A percentile compares a stretch with the other conserved stretches of the same genome.
Evolutionary conservation across 2,329 filamentous ascomycete genomes (phyloP).

Genomic region (Gremmenia infestans): DNA sequence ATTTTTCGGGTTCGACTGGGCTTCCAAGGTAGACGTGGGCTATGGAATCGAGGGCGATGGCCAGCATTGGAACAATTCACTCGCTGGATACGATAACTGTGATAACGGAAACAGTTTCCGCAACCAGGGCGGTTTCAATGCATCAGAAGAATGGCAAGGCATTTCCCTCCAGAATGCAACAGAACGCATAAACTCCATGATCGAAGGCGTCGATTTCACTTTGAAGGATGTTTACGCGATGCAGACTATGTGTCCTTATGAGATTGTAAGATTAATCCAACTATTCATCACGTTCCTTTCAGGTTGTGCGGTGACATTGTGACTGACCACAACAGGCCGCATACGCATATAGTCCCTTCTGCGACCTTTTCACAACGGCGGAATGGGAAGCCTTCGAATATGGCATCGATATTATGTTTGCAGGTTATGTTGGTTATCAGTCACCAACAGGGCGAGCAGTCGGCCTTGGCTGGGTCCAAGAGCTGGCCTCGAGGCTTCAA

Average conservation of each 20-base stretch:
- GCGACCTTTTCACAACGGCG: slow-evolving; percentile 66
- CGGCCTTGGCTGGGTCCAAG: slow-evolving; percentile 70
- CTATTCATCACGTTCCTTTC: neutral
- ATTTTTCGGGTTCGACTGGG: slow-evolving; percentile 73
- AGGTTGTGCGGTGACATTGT: neutral
- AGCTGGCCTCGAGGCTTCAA: slow-evolving; percentile 64
- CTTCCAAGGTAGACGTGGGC: slow-evolving; percentile 53
- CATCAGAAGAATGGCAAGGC: slow-evolving; percentile 53
- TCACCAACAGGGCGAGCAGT: slow-evolving; percentile 50
- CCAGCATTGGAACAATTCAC: slow-evolving; percentile 55
- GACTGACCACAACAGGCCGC: slow-evolving; percentile 44
- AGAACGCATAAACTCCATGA: slow-evolving; percentile 50
- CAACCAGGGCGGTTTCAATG: slow-evolving; percentile 48
- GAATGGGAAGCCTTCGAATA: slow-evolving; percentile 74
- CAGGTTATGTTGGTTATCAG: slow-evolving; percentile 40
- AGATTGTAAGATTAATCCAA: slow-evolving; percentile 44
- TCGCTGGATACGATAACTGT: slow-evolving; percentile 64
- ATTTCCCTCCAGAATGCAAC: slow-evolving; percentile 63
- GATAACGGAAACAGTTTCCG: slow-evolving; percentile 48
- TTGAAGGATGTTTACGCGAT: slow-evolving; percentile 59
- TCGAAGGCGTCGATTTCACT: slow-evolving; percentile 59
- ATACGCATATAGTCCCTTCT: slow-evolving; percentile 70
- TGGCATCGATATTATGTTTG: slow-evolving; percentile 61
- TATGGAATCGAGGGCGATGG: slow-evolving; percentile 33
- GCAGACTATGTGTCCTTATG: slow-evolving; percentile 71